Percentiles rank a stretch among this genome's conserved stretches.
Conservation (phyloP, 192 early-diverging fungal species). For the Rhizoclosmatium globosum region DNA sequence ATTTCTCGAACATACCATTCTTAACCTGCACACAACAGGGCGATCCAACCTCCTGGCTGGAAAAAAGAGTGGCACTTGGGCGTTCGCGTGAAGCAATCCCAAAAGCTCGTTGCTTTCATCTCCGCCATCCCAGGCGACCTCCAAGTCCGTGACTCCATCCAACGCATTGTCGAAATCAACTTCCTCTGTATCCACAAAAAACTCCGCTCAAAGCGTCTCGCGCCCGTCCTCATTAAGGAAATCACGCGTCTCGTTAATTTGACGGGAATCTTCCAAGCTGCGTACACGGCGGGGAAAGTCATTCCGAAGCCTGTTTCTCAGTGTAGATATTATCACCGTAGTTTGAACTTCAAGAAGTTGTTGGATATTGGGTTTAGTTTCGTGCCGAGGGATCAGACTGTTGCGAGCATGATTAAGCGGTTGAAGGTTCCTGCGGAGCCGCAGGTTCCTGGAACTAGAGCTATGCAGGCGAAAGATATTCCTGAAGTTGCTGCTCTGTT, state of each 20-base stretch:
- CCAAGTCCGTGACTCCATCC: constrained; percentile 66
- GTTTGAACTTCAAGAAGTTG: constrained; percentile 93
- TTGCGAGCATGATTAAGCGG: constrained; percentile 74
- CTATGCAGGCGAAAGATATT: constrained; percentile 83
- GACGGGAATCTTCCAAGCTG: constrained; percentile 95
- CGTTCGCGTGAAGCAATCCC: constrained; percentile 80
- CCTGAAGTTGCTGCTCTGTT: constrained; percentile 74
- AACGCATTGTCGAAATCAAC: constrained; percentile 93
- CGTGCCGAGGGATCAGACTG: constrained; percentile 72
- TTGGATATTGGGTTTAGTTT: constrained; percentile 94
- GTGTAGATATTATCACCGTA: constrained; percentile 91
- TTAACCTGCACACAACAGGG: constrained; percentile 58
- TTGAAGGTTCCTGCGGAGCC: constrained; percentile 72
- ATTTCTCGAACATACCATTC: neutral
- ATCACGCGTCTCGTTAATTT: constrained; percentile 93
- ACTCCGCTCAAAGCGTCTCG: constrained; percentile 91
- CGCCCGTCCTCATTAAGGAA: constrained; percentile 97
- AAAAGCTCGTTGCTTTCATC: constrained; percentile 95
- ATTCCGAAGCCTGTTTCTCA: constrained; percentile 90
- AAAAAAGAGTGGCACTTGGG: constrained; percentile 90
- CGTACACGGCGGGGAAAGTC: constrained; percentile 92
- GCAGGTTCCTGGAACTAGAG: constrained; percentile 73
- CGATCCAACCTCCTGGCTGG: constrained; percentile 92
- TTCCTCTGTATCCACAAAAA: constrained; percentile 97
- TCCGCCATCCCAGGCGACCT: constrained; percentile 90